Base-by-base conservation (phyloP, 2,329 filamentous ascomycete species). In the Fonsecaea multimorphosa region DNA sequence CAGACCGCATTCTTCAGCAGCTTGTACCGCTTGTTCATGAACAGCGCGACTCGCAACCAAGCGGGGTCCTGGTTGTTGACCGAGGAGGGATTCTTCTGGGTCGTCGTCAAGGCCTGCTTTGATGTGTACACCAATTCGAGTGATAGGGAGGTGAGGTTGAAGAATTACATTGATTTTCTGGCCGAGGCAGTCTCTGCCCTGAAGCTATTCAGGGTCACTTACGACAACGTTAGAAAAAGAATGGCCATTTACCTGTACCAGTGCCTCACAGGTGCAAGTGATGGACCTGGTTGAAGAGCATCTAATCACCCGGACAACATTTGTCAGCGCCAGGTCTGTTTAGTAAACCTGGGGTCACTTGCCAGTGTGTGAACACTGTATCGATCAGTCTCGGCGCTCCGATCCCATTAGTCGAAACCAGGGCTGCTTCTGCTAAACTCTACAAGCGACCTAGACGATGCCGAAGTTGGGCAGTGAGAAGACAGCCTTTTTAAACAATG, bases 91-190 rank as follows among this genome's bases (percentile, higher is more conserved):
- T 54, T 54, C 52, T 54, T 54, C 14, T 54, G 52, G 52, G 29
- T 54, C 5, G 52, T 54, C 12, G 52, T 54, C 52, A 54, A 54
- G 32, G 52, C 52, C 16, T 31, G 52, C 29, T 54, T 54, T 36
- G 52, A 54, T 27, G 52, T 54, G 9, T 32, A 54, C 14, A 27
- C 16, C 29, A 54, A 34, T 19, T 19, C 12, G 52, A 32, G 16
- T 19, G 52, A 54, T 8, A 36, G 29, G 29, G 12, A 31, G 11
- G 24, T 31, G 52, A 11, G 8, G 32, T n/a, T 36, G 32, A 19
- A 31, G 9, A n/a, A 54, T 9, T 36, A 54, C 27, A 36, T 36
- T 27, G 29, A 54, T 32, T 32, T 54, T 27, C 52, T 54, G n/a
- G 32, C 32, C 29, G 52, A 54, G 5, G 52, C 52, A 14, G 12